These are phyloP conservation scores for Coniochaeta sp. DNA, from an alignment of 2,329 filamentous ascomycete genomes.

Conservation along the genomic window DNA sequence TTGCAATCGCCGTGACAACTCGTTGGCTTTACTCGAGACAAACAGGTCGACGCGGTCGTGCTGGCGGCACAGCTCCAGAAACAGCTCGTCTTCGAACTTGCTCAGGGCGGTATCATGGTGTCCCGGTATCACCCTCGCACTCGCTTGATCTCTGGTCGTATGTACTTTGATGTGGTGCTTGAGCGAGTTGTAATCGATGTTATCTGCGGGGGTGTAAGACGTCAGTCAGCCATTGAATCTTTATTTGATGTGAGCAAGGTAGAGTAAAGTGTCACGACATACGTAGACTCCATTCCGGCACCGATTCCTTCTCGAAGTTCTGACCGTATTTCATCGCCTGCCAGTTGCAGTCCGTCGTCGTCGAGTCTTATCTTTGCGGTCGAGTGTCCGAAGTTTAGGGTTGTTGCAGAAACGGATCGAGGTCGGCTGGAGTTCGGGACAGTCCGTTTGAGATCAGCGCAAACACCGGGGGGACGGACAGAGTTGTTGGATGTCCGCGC, in stretches of 20 bases:
- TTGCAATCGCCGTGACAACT: slow-evolving; percentile 62
- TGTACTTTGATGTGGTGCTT: slow-evolving; percentile 79
- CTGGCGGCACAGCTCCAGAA: slow-evolving; percentile 62
- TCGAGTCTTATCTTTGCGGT: neutral
- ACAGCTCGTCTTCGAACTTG: slow-evolving; percentile 67
- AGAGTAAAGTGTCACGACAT: slow-evolving; percentile 20
- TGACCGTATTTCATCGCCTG: slow-evolving; percentile 67
- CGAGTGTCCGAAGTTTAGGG: neutral
- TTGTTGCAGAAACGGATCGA: too few species aligned
- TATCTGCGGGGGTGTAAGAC: slow-evolving; percentile 46
- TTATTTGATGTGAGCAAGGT: neutral
- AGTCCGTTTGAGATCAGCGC: too few species aligned
- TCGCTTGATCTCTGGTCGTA: slow-evolving; percentile 64
- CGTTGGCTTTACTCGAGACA: slow-evolving; percentile 71
- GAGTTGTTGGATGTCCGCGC: too few species aligned
- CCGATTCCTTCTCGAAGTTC: slow-evolving; percentile 66
- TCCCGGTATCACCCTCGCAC: slow-evolving; percentile 68
- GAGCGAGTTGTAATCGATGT: slow-evolving; percentile 83
- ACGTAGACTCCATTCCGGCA: slow-evolving; percentile 77
- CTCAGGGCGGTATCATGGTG: slow-evolving; percentile 51
- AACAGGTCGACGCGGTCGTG: slow-evolving; percentile 75
- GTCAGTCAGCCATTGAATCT: neutral
- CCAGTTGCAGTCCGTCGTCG: neutral
- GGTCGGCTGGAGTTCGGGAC: too few species aligned
- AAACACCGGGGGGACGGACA: too few species aligned